Evolutionary conservation across 441 rosid species (phyloP).

Genomic region (Euphorbia neoarborescens): DNA sequence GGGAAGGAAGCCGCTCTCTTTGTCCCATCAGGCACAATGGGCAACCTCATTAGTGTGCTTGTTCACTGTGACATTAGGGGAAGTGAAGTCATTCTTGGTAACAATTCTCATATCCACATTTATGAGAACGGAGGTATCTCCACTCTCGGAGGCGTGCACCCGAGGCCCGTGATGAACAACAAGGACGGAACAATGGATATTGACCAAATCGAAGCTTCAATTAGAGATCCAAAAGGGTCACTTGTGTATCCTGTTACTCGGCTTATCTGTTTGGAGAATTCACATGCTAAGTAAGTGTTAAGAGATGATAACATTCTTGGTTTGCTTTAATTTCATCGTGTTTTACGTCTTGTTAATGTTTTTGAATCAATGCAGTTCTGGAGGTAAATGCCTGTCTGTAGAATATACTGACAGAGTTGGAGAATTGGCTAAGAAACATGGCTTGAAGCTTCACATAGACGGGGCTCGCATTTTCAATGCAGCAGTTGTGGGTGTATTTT

Average conservation of each 20-base stretch:
- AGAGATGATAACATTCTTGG: background rate
- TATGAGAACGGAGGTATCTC: constrained; percentile 86
- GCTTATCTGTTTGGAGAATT: constrained; percentile 85
- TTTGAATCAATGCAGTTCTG: constrained; percentile 46
- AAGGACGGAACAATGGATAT: constrained; percentile 78
- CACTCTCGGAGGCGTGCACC: constrained; percentile 86
- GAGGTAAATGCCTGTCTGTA: constrained; percentile 68
- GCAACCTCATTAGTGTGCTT: constrained; percentile 82
- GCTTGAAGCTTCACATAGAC: constrained; percentile 83
- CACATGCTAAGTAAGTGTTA: constrained; percentile 77
- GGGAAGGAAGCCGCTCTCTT: constrained; percentile 83
- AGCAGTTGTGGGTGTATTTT: constrained; percentile 56
- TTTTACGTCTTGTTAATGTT: constrained; percentile 10
- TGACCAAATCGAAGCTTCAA: constrained; percentile 59
- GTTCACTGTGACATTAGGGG: constrained; percentile 82
- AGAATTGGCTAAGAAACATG: constrained; percentile 69
- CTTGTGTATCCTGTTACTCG: constrained; percentile 71
- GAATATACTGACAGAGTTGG: constrained; percentile 72
- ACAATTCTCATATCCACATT: constrained; percentile 69
- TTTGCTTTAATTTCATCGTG: background rate
- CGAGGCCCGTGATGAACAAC: constrained; percentile 66
- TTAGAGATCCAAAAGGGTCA: constrained; percentile 61
- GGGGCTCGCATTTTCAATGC: constrained; percentile 96
- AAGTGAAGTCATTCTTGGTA: constrained; percentile 87
- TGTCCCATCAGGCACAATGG: constrained; percentile 96